These are phyloP conservation scores for Tricholoma terreum DNA, from an alignment of 768 basidiomycete genomes.

Conservation along the genomic window DNA sequence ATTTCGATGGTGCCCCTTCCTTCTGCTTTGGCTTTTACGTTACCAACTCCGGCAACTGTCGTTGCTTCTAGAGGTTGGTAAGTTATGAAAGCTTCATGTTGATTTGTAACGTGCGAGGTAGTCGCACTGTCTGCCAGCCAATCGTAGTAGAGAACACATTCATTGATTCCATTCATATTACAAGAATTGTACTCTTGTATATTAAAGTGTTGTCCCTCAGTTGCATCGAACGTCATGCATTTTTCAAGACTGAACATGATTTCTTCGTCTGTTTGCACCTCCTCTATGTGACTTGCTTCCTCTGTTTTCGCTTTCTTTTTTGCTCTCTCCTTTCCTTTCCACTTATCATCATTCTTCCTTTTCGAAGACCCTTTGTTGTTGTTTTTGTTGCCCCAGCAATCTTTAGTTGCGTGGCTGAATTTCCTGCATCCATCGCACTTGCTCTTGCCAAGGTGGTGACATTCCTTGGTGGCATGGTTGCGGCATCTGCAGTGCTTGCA, in stretches of 20 bases:
- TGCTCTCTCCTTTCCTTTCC: neutral
- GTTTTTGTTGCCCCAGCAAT: neutral
- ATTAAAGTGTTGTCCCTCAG: neutral
- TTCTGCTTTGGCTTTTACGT: too few relatives aligned
- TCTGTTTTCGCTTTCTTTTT: neutral
- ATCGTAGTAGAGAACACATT: neutral
- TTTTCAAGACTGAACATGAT: neutral
- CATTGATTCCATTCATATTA: neutral
- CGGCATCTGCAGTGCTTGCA: neutral
- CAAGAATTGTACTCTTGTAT: neutral
- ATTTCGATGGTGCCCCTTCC: too few relatives aligned
- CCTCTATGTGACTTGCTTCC: too few relatives aligned
- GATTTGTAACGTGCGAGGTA: slow-evolving; percentile 9
- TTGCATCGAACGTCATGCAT: neutral
- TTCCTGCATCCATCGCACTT: neutral
- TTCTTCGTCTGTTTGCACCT: neutral
- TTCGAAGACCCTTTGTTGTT: neutral
- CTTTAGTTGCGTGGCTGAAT: neutral
- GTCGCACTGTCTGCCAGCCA: slow-evolving; percentile 1
- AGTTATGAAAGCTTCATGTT: neutral
- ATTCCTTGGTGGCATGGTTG: neutral
- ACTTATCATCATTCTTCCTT: neutral
- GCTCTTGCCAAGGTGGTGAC: neutral
- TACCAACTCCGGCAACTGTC: too few relatives aligned
- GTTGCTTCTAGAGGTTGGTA: neutral